Evolutionary conservation across 2,329 filamentous ascomycete genomes (phyloP).

Genomic region (Pseudomassariella vexata): DNA sequence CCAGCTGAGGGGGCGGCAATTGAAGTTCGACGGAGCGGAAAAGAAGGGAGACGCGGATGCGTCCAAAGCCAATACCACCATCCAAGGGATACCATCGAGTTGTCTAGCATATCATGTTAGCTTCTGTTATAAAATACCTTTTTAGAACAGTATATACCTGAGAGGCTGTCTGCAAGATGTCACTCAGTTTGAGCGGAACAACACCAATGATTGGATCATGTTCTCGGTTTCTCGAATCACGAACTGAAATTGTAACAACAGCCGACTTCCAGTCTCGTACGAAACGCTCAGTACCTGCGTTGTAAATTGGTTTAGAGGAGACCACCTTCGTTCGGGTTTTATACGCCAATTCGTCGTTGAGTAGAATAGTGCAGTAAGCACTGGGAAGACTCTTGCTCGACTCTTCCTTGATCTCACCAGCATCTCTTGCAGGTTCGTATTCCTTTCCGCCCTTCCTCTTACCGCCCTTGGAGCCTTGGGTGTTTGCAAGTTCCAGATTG

Average conservation of each 20-base stretch:
- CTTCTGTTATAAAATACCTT: constrained; percentile 22
- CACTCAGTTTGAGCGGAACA: constrained; percentile 79
- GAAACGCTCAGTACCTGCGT: constrained; percentile 90
- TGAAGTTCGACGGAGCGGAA: constrained; percentile 86
- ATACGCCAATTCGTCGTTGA: constrained; percentile 86
- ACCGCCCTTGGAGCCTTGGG: constrained; percentile 72
- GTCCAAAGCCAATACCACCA: constrained; percentile 87
- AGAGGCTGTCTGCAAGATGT: constrained; percentile 81
- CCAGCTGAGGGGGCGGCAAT: constrained; percentile 77
- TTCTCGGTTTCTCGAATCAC: constrained; percentile 82
- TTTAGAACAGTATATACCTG: constrained; percentile 39
- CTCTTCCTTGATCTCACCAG: constrained; percentile 83
- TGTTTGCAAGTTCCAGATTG: constrained; percentile 84
- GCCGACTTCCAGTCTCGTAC: constrained; percentile 87
- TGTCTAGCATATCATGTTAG: constrained; percentile 23
- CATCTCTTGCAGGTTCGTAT: constrained; percentile 80
- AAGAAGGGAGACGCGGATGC: constrained; percentile 79
- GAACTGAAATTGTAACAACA: constrained; percentile 81
- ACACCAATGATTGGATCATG: constrained; percentile 94
- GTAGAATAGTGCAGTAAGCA: constrained; percentile 86
- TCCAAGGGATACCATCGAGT: constrained; percentile 96
- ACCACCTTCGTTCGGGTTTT: constrained; percentile 93
- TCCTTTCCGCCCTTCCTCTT: constrained; percentile 73
- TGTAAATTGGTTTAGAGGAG: constrained; percentile 93
- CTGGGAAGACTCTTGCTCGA: constrained; percentile 74